Base-by-base conservation (phyloP, 805 yeast genomes). In the Kluyveromyces starmeri region DNA sequence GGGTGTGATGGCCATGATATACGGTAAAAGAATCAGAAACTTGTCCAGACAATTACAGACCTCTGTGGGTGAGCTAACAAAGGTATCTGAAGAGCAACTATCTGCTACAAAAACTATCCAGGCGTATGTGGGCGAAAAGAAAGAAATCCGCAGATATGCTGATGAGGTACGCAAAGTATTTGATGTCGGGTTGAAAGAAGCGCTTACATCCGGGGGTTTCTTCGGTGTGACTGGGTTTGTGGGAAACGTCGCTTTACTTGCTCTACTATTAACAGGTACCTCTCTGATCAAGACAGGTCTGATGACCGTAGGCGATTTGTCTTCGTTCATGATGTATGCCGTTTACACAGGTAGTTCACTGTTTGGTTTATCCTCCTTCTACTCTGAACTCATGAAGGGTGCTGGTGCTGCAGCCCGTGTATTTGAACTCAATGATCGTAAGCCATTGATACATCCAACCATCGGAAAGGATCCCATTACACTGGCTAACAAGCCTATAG, bases 321-420 rank as follows among this genome's bases (percentile, higher is more conserved):
- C 95, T 5, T 81, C 94, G 33, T 89, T 86, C 57, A 79, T 88
- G 78, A 82, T 89, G 92, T 89, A 89, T 60, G 92, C 96, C 0
- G 84, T 84, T 1, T 89, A 83, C 57, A 82, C 95, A 2, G 97
- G 96, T 1, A 68, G 85, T n/a, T 84, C 96, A 7, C 83, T 88
- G 48, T 82, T 83, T 58, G 95, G 96, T 0, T 55, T 89, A 13
- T 89, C 95, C 0, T 83, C 82, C 49, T 89, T 89, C 54, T 89
- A 88, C 53, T 77, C 94, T 2, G 97, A 89, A 56, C 64, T 89
- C 39, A 89, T 89, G 96, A 89, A 89, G 62, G 97, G 96, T 37
- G 83, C 88, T 6, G 97, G 97, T 33, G 96, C 97, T 0, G 92
- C 96, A 0, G 79, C 86, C 33, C 67, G 97, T 40, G 73, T 89